Percentiles rank a stretch among this genome's conserved stretches.
phyloP scores from a whole-genome alignment of 371 early-diverging fungal genomes.

The Syncephalastrum contaminatum region DNA sequence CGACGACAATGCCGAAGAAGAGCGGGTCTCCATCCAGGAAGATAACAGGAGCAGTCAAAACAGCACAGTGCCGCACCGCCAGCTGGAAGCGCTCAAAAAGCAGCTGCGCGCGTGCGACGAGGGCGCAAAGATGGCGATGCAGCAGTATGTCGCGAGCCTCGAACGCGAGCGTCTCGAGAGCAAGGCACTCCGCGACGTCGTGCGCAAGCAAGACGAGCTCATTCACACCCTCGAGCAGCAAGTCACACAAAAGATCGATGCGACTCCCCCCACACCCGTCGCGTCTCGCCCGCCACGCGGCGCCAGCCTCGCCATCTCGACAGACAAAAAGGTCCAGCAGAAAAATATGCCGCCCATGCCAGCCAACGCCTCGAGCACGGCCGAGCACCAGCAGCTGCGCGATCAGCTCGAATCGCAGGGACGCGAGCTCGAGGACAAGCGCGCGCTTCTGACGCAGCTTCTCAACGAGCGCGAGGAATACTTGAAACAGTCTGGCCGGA shows the following conservation, averaged over 20 bases:
- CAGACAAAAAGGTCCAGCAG: background rate
- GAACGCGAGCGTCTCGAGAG: conserved; percentile 31
- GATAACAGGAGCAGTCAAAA: conserved; percentile 5
- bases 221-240: conserved; percentile 36
- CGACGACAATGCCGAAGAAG: conserved; percentile 15
- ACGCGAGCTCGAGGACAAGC: conserved; percentile 38
- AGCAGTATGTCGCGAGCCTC: conserved; percentile 31
- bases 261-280: conserved; percentile 12
- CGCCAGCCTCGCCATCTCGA: conserved; percentile 13
- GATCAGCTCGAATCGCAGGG: conserved; percentile 40
- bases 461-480: conserved; percentile 38
- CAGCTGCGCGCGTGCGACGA: conserved; percentile 29
- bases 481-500: conserved; percentile 7
- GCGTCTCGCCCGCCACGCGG: conserved; percentile 4
- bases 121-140: conserved; percentile 34
- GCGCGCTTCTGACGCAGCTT: conserved; percentile 31
- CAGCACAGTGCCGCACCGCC: conserved; percentile 9
- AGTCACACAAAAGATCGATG: background rate
- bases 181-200: conserved; percentile 22
- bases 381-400: conserved; percentile 10
- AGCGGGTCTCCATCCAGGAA: background rate
- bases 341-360: background rate
- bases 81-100: conserved; percentile 22
- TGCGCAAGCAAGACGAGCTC: conserved; percentile 42
- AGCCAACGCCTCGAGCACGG: background rate